Percentiles rank a stretch among this genome's conserved stretches.
Evolutionary conservation across 2,329 filamentous ascomycete genomes (phyloP).

Genomic region (Lanzia echinophila): DNA sequence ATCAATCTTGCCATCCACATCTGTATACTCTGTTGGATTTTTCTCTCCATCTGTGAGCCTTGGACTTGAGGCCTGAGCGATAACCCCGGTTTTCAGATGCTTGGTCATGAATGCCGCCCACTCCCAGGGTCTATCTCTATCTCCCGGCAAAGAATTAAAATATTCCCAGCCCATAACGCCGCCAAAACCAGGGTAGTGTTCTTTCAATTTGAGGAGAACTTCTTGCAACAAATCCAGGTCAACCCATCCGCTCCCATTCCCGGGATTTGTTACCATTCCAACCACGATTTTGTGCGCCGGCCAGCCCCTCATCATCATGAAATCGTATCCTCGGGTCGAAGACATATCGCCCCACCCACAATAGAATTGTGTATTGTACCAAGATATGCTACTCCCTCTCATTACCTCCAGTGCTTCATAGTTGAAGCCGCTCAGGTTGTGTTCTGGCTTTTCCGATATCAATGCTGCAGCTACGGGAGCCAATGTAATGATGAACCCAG

Average conservation of each 20-base stretch:
- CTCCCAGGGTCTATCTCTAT: conserved; percentile 58
- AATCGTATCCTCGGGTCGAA: conserved; percentile 39
- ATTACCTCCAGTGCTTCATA: conserved; percentile 68
- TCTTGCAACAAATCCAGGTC: conserved; percentile 48
- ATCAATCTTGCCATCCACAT: conserved; percentile 8
- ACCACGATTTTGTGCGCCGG: conserved; percentile 66
- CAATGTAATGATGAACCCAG: conserved; percentile 67
- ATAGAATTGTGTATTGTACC: conserved; percentile 93
- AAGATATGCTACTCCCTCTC: conserved; percentile 60
- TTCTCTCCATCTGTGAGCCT: neutral
- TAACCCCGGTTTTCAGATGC: neutral
- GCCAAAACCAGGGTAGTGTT: conserved; percentile 64
- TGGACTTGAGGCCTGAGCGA: neutral
- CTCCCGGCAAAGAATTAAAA: conserved; percentile 72
- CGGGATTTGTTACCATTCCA: conserved; percentile 72
- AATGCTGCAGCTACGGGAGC: conserved; percentile 76
- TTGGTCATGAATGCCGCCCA: conserved; percentile 63
- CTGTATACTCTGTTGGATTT: neutral
- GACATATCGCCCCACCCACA: conserved; percentile 59
- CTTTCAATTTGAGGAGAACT: conserved; percentile 50
- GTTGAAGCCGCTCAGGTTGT: conserved; percentile 75
- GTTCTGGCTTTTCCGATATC: conserved; percentile 43
- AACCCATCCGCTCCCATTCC: conserved; percentile 64
- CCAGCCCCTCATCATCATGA: conserved; percentile 60
- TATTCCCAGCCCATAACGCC: conserved; percentile 96